Evolutionary conservation across 2,329 filamentous ascomycete genomes (phyloP).

Genomic region (Catunica adiposa): DNA sequence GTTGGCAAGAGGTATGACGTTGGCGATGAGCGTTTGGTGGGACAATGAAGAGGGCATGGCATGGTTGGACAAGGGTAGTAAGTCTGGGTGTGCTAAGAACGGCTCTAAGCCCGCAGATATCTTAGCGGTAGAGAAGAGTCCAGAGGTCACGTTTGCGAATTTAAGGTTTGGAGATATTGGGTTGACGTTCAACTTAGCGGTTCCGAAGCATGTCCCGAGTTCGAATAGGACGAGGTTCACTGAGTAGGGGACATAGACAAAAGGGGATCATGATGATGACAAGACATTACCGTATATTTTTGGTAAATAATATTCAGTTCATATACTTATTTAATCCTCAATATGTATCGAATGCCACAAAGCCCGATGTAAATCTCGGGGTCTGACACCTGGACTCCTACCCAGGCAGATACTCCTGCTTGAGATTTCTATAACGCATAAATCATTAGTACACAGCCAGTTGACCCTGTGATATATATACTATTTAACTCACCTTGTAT

Average conservation of each 20-base stretch:
- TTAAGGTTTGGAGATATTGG: conserved; percentile 32
- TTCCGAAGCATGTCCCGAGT: background rate
- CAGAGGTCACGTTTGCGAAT: conserved; percentile 31
- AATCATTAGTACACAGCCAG: background rate
- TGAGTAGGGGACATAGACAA: background rate
- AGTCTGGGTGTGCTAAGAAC: conserved; percentile 16
- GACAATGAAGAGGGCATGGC: conserved; percentile 48
- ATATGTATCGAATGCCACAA: conserved; percentile 17
- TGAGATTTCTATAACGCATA: conserved; percentile 23
- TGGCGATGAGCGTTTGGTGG: conserved; percentile 43
- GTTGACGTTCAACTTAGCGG: conserved; percentile 23
- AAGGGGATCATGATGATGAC: background rate
- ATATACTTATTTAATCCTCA: background rate
- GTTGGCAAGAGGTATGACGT: conserved; percentile 41
- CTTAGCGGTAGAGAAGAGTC: conserved; percentile 16
- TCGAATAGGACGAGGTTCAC: too few relatives aligned
- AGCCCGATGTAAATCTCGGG: conserved; percentile 23
- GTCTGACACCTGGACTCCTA: conserved; percentile 24
- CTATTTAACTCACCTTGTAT: conserved; percentile 21
- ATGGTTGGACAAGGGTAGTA: conserved; percentile 51
- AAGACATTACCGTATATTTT: background rate
- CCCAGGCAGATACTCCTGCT: conserved; percentile 25
- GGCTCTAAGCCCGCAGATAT: conserved; percentile 19
- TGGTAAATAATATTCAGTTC: background rate
- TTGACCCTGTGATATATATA: background rate